Conservation (phyloP, 345 rosid genomes). For the Syzygium jambos region DNA sequence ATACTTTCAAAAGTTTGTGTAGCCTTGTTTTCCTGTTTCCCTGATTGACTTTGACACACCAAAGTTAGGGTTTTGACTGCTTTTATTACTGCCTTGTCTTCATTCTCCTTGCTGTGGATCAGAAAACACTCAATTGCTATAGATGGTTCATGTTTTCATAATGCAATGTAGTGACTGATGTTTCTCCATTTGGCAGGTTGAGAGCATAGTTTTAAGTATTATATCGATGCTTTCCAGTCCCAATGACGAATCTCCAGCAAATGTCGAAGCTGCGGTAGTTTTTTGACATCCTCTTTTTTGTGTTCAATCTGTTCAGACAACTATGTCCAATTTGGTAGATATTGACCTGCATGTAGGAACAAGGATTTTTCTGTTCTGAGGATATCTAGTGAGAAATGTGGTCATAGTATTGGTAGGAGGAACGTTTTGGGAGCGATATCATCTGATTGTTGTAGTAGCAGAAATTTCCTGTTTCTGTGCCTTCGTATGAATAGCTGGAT, state of each 20-base stretch:
- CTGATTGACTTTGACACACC: not conserved
- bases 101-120: not conserved
- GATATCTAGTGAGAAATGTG: not conserved
- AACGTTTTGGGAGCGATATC: not conserved
- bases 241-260: slow-evolving; percentile 90
- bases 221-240: slow-evolving; percentile 90
- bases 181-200: slow-evolving; percentile 40
- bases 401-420: not conserved
- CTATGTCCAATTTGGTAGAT: not conserved
- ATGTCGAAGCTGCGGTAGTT: slow-evolving; percentile 87
- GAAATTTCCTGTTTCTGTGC: not conserved
- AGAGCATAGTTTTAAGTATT: slow-evolving; percentile 81
- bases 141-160: not conserved
- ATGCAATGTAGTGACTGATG: not conserved
- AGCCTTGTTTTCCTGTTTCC: not conserved
- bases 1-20: not conserved
- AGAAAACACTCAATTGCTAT: not conserved
- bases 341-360: not conserved
- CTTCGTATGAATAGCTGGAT: not conserved
- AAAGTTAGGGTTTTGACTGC: not conserved
- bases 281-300: not conserved
- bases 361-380: not conserved
- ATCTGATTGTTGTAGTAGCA: not conserved
- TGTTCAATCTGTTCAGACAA: not conserved
- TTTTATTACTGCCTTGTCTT: not conserved